Conservation (phyloP, 1,139 yeast genomes). For the Taiozyma onychis region DNA sequence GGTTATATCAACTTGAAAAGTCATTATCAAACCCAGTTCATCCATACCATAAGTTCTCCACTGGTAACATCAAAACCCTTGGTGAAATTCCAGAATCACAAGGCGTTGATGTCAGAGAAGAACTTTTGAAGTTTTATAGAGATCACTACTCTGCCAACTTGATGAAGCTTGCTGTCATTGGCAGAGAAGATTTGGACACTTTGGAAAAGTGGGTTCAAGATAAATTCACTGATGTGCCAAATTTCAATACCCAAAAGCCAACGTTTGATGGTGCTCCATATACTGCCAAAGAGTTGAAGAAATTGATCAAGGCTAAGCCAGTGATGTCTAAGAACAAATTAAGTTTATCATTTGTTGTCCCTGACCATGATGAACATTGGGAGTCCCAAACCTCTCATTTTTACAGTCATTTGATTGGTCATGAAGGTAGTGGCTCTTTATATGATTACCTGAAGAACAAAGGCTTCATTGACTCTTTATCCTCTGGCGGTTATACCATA, state of each 20-base stretch:
- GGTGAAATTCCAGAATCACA: conserved; percentile 45
- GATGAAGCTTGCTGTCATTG: conserved; percentile 83
- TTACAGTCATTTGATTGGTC: conserved; percentile 80
- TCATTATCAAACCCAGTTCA: conserved; percentile 64
- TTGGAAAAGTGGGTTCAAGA: conserved; percentile 65
- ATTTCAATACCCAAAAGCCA: conserved; percentile 48
- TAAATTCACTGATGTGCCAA: conserved; percentile 60
- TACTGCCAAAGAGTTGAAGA: conserved; percentile 42
- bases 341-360: conserved; percentile 65
- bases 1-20: conserved; percentile 80
- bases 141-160: conserved; percentile 66
- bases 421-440: conserved; percentile 84
- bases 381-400: conserved; percentile 64
- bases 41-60: conserved; percentile 71
- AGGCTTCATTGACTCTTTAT: conserved; percentile 77
- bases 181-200: conserved; percentile 71
- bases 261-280: conserved; percentile 40
- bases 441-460: conserved; percentile 59
- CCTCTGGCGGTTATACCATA: conserved; percentile 68
- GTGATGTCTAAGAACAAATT: conserved; percentile 72
- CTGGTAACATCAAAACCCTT: conserved; percentile 63
- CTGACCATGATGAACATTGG: conserved; percentile 66
- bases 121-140: conserved; percentile 55
- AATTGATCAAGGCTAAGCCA: conserved; percentile 65
- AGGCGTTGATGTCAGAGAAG: conserved; percentile 58